phyloP scores from a whole-genome alignment of 495 filamentous ascomycete genomes.

The Daldinia childiae region DNA sequence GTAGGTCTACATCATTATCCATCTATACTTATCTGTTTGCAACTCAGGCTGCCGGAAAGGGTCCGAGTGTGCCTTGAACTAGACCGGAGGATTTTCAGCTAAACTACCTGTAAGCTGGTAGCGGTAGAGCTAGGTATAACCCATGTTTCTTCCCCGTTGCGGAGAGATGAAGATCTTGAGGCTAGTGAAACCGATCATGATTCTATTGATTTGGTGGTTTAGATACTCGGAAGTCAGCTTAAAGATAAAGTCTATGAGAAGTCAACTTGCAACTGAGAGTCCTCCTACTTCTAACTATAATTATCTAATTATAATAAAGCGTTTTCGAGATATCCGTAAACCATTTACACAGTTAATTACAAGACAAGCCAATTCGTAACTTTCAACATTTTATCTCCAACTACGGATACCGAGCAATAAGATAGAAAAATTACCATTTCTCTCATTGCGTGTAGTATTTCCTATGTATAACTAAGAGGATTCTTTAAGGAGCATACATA shows the following conservation, averaged over 20 bases:
- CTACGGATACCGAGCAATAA: not conserved
- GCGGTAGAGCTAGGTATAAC: conserved; percentile 15
- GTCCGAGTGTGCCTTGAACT: conserved; percentile 9
- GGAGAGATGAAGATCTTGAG: conserved; percentile 37
- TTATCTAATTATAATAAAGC: not conserved
- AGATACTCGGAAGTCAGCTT: not conserved
- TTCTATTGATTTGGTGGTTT: conserved; percentile 2
- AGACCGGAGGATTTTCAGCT: conserved; percentile 24
- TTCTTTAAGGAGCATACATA: conserved; percentile 2
- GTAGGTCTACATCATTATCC: not conserved
- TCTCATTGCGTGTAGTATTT: too few species aligned
- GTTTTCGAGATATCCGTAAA: conserved; percentile 1
- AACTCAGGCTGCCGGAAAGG: not conserved
- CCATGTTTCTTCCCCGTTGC: conserved; percentile 21
- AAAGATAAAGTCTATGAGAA: too few species aligned
- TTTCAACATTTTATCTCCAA: conserved; percentile 4
- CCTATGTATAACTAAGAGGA: conserved; percentile 13
- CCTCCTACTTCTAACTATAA: too few species aligned
- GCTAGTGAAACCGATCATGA: conserved; percentile 30
- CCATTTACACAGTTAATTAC: not conserved
- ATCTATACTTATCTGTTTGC: not conserved
- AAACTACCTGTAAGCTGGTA: conserved; percentile 21
- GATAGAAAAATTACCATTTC: too few species aligned
- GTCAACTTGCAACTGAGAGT: too few species aligned
- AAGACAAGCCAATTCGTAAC: too few species aligned